These are phyloP conservation scores for Melastoma candidum DNA, from an alignment of 441 rosid genomes.

Conservation along the genomic window DNA sequence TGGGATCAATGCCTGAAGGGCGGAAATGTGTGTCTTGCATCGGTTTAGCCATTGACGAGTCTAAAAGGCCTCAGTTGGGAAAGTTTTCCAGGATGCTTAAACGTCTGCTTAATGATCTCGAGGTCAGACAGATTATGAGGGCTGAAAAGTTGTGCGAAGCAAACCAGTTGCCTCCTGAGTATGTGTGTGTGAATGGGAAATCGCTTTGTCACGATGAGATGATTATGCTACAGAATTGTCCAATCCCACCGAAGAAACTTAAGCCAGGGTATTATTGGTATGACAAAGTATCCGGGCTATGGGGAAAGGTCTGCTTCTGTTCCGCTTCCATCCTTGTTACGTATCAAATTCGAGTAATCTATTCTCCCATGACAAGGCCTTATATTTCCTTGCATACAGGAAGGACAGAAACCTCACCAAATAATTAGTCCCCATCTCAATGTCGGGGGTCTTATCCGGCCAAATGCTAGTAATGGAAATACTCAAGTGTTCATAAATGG, in stretches of 20 bases:
- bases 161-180: constrained; percentile 83
- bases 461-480: constrained; percentile 85
- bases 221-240: constrained; percentile 56
- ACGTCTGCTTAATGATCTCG: constrained; percentile 60
- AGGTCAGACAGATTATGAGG: constrained; percentile 77
- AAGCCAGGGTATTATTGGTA: constrained; percentile 95
- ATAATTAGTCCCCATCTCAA: constrained; percentile 67
- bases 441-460: constrained; percentile 54
- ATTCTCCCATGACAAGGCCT: too few species aligned
- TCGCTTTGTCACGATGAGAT: constrained; percentile 66
- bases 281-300: constrained; percentile 87
- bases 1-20: constrained; percentile 99
- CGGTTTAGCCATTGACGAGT: constrained; percentile 69
- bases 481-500: constrained; percentile 66
- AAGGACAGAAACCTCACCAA: constrained; percentile 82
- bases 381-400: constrained; percentile 31
- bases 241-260: constrained; percentile 80
- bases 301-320: constrained; percentile 71
- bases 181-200: constrained; percentile 59
- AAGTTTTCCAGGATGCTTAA: constrained; percentile 84
- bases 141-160: constrained; percentile 71
- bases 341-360: too few species aligned
- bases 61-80: constrained; percentile 60
- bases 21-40: constrained; percentile 90
- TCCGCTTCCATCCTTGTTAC: neutral